Conservation (phyloP, 2,329 filamentous ascomycete species). For the Fusarium fujikuroi region DNA sequence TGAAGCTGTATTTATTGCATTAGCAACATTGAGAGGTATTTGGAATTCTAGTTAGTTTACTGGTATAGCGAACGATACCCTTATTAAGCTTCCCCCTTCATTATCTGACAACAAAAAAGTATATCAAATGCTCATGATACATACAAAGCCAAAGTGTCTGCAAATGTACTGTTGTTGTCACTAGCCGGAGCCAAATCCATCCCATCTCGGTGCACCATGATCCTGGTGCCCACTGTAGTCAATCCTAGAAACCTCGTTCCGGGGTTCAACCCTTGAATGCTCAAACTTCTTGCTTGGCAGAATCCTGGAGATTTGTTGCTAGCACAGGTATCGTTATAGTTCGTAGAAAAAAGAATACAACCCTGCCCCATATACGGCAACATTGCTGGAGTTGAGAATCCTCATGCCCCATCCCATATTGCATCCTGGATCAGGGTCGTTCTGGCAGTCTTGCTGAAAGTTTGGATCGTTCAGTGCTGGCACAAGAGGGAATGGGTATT, state of each 20-base stretch:
- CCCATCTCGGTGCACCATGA: conserved; percentile 43
- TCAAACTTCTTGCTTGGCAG: conserved; percentile 60
- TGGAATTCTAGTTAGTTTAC: conserved; percentile 55
- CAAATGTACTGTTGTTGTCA: conserved; percentile 47
- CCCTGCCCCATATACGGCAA: conserved; percentile 71
- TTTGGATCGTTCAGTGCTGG: conserved; percentile 47
- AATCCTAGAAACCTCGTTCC: conserved; percentile 43
- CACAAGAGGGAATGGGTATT: conserved; percentile 63
- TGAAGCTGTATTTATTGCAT: conserved; percentile 81
- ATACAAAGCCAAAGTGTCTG: conserved; percentile 45
- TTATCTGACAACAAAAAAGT: conserved; percentile 9
- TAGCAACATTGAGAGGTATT: conserved; percentile 73
- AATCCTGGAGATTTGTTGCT: conserved; percentile 52
- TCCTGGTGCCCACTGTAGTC: conserved; percentile 44
- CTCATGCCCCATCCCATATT: conserved; percentile 73
- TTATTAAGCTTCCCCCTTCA: neutral
- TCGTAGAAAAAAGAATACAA: conserved; percentile 76
- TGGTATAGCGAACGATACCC: conserved; percentile 42
- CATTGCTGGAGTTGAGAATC: conserved; percentile 64
- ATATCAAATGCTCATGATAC: conserved; percentile 29
- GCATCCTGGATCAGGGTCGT: conserved; percentile 61
- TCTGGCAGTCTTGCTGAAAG: conserved; percentile 39
- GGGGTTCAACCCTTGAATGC: conserved; percentile 35
- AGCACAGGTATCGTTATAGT: conserved; percentile 65
- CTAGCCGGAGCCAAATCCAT: conserved; percentile 35